Evolutionary conservation across 2,329 filamentous ascomycete species (phyloP).

Genomic region (Fusarium sp.): DNA sequence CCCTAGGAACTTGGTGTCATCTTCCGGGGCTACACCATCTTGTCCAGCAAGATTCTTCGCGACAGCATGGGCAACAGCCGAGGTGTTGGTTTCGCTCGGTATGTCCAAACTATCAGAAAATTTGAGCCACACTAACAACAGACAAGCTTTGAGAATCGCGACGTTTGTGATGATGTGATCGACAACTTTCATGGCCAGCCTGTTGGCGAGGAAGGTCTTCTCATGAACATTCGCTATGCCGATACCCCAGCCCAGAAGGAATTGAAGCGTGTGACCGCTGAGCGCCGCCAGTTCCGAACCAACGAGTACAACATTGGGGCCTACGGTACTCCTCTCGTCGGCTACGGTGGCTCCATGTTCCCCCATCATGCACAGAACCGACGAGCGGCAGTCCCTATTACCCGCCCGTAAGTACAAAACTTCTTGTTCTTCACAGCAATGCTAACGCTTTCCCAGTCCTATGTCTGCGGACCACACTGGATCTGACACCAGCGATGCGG

Average conservation of each 20-base stretch:
- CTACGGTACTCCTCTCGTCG: slow-evolving; percentile 72
- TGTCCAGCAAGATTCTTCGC: slow-evolving; percentile 94
- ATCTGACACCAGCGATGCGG: slow-evolving; percentile 31
- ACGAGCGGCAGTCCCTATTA: slow-evolving; percentile 45
- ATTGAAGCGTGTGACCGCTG: slow-evolving; percentile 94
- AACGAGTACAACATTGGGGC: slow-evolving; percentile 90
- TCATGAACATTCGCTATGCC: slow-evolving; percentile 94
- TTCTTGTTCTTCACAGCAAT: neutral
- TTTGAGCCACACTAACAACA: slow-evolving; percentile 4
- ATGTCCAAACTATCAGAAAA: slow-evolving; percentile 48
- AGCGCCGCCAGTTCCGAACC: slow-evolving; percentile 93
- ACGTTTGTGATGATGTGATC: slow-evolving; percentile 91
- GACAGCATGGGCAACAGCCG: slow-evolving; percentile 93
- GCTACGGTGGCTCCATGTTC: slow-evolving; percentile 59
- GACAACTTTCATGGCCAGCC: slow-evolving; percentile 83
- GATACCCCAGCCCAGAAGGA: slow-evolving; percentile 97
- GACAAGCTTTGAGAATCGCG: slow-evolving; percentile 85
- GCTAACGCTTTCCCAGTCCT: slow-evolving; percentile 30
- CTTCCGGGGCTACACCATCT: slow-evolving; percentile 83
- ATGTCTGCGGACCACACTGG: slow-evolving; percentile 4
- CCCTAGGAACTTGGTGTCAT: slow-evolving; percentile 78
- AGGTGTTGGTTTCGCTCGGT: slow-evolving; percentile 98
- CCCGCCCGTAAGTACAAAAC: slow-evolving; percentile 48
- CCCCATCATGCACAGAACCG: slow-evolving; percentile 54
- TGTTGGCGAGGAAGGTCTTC: slow-evolving; percentile 81